These are phyloP conservation scores for Chrysanthemum seticuspe DNA, from an alignment of 129 eudicot genomes.

Conservation along the genomic window DNA sequence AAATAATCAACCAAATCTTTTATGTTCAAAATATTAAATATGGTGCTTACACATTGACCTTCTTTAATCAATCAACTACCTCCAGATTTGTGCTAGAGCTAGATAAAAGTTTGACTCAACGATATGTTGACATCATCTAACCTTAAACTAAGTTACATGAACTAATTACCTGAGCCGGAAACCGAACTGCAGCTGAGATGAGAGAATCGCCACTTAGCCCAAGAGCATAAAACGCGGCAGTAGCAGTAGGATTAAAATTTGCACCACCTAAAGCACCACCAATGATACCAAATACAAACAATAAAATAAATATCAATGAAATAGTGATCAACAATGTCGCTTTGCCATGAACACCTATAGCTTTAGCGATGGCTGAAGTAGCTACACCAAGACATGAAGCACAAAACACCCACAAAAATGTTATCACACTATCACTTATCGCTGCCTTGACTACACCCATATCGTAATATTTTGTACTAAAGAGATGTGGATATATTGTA, in stretches of 20 bases:
- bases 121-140: too few species aligned
- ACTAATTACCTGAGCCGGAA: constrained; percentile 71
- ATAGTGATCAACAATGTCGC: constrained; percentile 44
- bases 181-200: constrained; percentile 66
- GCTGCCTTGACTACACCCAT: constrained; percentile 55
- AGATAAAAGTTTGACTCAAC: too few species aligned
- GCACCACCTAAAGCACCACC: constrained; percentile 66
- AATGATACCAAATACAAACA: constrained; percentile 52
- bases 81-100: too few species aligned
- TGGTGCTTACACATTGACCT: too few species aligned
- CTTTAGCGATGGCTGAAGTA: constrained; percentile 43
- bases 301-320: constrained; percentile 38
- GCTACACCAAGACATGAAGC: constrained; percentile 44
- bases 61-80: too few species aligned
- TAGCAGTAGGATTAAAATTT: constrained; percentile 73
- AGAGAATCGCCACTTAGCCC: constrained; percentile 55
- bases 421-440: constrained; percentile 42
- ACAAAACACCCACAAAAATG: constrained; percentile 60
- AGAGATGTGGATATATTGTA: too few species aligned
- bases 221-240: constrained; percentile 74
- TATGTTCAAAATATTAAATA: too few species aligned
- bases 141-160: too few species aligned
- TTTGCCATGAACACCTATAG: constrained; percentile 37
- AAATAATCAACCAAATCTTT: too few species aligned
- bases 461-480: background rate